Percentiles rank a stretch among this genome's conserved stretches.
These are phyloP conservation scores for Corymbia maculata DNA, from an alignment of 345 rosid genomes.

Conservation along the genomic window DNA sequence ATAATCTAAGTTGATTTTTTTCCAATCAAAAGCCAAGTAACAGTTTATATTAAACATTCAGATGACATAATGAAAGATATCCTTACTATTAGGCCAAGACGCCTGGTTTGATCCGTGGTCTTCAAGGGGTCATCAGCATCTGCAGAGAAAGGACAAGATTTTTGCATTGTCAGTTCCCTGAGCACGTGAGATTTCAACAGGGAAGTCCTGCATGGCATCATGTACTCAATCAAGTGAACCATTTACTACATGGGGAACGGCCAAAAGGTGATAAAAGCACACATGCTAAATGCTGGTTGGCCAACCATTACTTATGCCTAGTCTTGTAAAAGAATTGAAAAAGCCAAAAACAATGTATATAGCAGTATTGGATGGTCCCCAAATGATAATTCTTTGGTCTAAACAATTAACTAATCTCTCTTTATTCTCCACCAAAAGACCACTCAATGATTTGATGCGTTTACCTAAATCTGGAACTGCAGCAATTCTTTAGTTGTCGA, in stretches of 20 bases:
- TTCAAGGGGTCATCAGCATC: conserved; percentile 93
- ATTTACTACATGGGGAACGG: neutral
- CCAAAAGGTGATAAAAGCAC: neutral
- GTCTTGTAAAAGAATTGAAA: neutral
- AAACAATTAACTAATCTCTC: neutral
- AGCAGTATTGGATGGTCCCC: neutral
- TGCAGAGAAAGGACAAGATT: conserved; percentile 7
- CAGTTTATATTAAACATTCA: neutral
- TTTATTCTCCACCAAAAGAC: neutral
- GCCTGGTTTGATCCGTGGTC: conserved; percentile 92
- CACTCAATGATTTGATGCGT: neutral
- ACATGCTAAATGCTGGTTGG: neutral
- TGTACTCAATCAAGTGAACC: neutral
- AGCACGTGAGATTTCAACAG: neutral
- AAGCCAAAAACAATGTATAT: neutral
- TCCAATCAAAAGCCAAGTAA: neutral
- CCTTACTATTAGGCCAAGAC: conserved; percentile 83
- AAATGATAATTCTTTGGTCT: neutral
- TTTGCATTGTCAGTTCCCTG: neutral
- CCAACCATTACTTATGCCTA: neutral
- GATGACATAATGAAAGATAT: neutral
- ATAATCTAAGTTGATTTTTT: neutral
- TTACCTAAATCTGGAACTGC: neutral
- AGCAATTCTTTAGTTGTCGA: neutral
- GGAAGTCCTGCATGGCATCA: neutral